Percentiles rank a stretch among this genome's conserved stretches.
Evolutionary conservation across 306 rosid genomes (phyloP).

Genomic region (Neltuma alba): DNA sequence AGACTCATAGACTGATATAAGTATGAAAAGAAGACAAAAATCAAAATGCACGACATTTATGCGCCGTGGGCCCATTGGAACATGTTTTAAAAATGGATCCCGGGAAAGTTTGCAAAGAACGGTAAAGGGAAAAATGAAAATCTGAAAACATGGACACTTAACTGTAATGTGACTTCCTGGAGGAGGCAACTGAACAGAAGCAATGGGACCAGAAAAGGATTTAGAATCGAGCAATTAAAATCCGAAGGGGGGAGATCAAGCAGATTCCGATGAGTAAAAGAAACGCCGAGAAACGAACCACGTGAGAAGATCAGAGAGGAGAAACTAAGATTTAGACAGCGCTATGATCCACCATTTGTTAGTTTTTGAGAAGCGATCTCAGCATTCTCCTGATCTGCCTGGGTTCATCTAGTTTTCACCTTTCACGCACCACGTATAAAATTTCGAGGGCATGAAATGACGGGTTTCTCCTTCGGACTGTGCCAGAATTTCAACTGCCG

Average conservation of each 20-base stretch:
- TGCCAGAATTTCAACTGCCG: conserved; percentile 31
- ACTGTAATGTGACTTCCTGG: neutral
- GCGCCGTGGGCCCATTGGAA: conserved; percentile 19
- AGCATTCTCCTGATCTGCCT: conserved; percentile 5
- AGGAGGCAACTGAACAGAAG: neutral
- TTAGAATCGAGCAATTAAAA: neutral
- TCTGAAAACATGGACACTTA: neutral
- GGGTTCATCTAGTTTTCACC: neutral
- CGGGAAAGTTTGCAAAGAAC: conserved; percentile 1
- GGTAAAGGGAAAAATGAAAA: neutral
- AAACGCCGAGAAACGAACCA: conserved; percentile 4
- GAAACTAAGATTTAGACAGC: conserved; percentile 23
- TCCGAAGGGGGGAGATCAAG: neutral
- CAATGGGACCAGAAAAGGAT: conserved; percentile 1
- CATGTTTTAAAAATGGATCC: neutral
- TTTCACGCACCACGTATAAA: conserved; percentile 32
- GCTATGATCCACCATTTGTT: conserved; percentile 27
- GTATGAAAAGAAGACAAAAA: neutral
- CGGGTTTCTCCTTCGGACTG: conserved; percentile 23
- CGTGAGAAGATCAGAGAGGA: neutral
- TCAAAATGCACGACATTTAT: conserved; percentile 6
- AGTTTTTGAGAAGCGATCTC: conserved; percentile 6
- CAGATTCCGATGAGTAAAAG: neutral
- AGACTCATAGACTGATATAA: neutral
- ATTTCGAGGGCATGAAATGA: conserved; percentile 9